Evolutionary conservation across 1,139 yeast species (phyloP).

Genomic region (Magnusiomyces magnusii): DNA sequence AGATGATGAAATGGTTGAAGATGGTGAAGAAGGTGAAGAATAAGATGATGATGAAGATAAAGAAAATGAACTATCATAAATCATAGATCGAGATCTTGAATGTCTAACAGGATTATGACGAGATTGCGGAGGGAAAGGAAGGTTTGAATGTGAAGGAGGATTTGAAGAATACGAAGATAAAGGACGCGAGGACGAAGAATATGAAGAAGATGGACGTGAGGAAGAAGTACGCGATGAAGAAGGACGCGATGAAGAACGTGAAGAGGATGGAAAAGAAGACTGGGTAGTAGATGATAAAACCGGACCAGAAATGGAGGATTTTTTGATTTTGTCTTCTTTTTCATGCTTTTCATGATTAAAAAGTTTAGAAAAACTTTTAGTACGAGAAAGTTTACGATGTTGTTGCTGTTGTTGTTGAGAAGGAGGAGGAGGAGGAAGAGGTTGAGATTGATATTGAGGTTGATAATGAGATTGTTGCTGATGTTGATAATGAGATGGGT

Average conservation of each 20-base stretch:
- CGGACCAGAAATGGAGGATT: too few species aligned
- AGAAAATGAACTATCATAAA: too few species aligned
- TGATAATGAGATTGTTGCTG: background rate
- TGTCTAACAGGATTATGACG: too few species aligned
- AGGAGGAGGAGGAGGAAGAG: background rate
- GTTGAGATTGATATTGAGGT: background rate
- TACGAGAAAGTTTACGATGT: background rate
- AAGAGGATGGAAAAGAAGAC: background rate
- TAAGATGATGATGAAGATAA: background rate
- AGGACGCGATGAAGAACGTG: background rate
- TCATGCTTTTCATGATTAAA: too few species aligned
- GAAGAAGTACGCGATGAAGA: background rate
- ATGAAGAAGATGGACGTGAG: background rate
- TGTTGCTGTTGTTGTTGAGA: background rate
- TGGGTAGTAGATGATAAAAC: too few species aligned
- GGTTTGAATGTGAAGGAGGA: background rate
- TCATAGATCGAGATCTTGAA: too few species aligned
- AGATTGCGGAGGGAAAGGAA: background rate
- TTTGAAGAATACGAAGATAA: background rate
- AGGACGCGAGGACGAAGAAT: background rate
- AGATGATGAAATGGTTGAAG: too few species aligned
- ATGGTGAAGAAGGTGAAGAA: background rate
- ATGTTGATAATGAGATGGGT: too few species aligned
- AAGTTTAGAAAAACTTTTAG: too few species aligned
- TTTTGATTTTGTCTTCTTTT: too few species aligned